Evolutionary conservation across 345 rosid genomes (phyloP), one percentile per base, ranked within the genome.

Genomic region (Populus deltoides): DNA sequence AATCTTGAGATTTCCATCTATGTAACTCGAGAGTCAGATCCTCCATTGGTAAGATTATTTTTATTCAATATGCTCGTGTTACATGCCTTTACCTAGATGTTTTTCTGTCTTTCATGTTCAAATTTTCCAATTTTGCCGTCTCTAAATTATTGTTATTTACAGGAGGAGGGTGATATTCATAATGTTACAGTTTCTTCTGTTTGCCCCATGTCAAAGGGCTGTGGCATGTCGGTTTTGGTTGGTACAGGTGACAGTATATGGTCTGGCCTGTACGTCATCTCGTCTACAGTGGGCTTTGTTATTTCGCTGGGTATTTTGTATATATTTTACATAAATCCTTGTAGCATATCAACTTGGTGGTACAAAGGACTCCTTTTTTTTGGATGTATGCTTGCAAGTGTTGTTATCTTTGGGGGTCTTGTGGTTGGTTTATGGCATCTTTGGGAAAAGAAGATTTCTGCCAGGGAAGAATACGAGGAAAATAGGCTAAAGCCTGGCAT

Each of bases 191-290:
- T 27, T 81, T 80, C 88, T 73, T 85, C 83, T 27, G 71, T 78
- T 33, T 79, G 79, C 72, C 87, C 86, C 41, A 8, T 77, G 61
- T 71, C 90, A 35, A 85, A 39, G 55, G 87, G 90, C 18, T 72
- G 77, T 80, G 75, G 85, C 70, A 92, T 92, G 94, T 93, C 97
- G 0, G 87, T 87, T 57, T 79, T 93, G 75, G 98, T 91, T 68
- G 99, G 98, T 22, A 88, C 94, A 6, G 98, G 96, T 41, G 86
- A 92, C 83, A 85, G 82, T 24, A 72, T 80, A 66, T 92, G 99
- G 98, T 84, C 96, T 8, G 98, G 96, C 55, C 82, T 90, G 10
- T 93, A 95, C 51, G 83, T 91, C 41, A 63, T 89, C 5, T 55
- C 80, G 9, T 89, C 93, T 12, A 88, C 91, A 2, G 70, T 90